Conservation (phyloP, 2,329 filamentous ascomycete genomes). For the Aspergillus calidoustus region DNA sequence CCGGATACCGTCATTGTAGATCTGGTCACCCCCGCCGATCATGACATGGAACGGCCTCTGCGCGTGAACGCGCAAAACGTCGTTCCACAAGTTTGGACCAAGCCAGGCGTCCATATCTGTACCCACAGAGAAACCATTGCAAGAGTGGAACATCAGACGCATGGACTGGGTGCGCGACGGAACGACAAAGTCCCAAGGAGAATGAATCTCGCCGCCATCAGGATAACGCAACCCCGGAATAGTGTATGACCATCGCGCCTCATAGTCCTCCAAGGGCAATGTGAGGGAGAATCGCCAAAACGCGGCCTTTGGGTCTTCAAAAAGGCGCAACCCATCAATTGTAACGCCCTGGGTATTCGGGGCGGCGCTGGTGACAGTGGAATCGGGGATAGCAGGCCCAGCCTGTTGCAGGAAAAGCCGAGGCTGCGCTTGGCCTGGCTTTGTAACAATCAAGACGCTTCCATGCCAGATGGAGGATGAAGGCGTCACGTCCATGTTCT, state of each 20-base stretch:
- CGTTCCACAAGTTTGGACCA: constrained; percentile 67
- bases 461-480: constrained; percentile 69
- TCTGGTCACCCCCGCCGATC: constrained; percentile 91
- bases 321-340: constrained; percentile 60
- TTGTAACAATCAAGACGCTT: constrained; percentile 82
- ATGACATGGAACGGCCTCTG: constrained; percentile 68
- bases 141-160: constrained; percentile 72
- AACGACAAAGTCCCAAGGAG: constrained; percentile 59
- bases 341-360: constrained; percentile 30
- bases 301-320: constrained; percentile 61
- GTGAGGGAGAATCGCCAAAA: constrained; percentile 64
- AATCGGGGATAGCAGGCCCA: constrained; percentile 36
- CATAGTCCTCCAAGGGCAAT: constrained; percentile 71
- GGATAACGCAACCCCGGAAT: constrained; percentile 69
- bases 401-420: constrained; percentile 57
- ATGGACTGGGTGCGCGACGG: constrained; percentile 66
- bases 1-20: constrained; percentile 77
- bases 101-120: constrained; percentile 67
- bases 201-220: constrained; percentile 59
- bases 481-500: constrained; percentile 48
- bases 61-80: constrained; percentile 64
- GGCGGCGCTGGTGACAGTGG: constrained; percentile 21
- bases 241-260: constrained; percentile 78
- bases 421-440: constrained; percentile 67
- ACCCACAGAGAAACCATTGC: constrained; percentile 70